phyloP scores from a whole-genome alignment of 1,284 basidiomycete genomes.

The Ceratobasidium sp. region DNA sequence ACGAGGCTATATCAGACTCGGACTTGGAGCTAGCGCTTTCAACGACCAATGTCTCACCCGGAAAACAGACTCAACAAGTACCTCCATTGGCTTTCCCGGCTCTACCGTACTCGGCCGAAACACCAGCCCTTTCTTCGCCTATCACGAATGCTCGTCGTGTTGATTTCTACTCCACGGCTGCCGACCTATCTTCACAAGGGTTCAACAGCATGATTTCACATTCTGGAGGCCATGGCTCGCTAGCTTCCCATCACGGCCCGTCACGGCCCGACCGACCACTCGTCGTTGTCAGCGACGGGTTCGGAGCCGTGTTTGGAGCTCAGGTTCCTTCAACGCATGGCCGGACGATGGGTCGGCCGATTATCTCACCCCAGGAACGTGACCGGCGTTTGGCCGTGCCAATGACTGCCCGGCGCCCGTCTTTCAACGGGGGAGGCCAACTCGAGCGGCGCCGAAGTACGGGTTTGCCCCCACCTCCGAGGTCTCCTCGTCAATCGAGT shows the following conservation, averaged over 20 bases:
- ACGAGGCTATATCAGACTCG: not conserved
- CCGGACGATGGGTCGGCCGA: conserved; percentile 21
- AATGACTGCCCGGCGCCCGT: not conserved
- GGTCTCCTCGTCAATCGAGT: conserved; percentile 36
- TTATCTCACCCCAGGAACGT: conserved; percentile 34
- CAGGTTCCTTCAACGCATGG: conserved; percentile 10
- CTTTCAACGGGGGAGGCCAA: not conserved
- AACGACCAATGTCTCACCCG: too few species aligned
- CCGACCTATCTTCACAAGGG: conserved; percentile 16
- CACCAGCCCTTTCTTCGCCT: not conserved
- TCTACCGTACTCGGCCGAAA: conserved; percentile 16
- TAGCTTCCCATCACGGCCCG: conserved; percentile 11
- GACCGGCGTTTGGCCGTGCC: conserved; percentile 11
- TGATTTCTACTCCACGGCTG: conserved; percentile 12
- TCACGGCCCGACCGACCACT: conserved; percentile 6
- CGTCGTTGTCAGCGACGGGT: conserved; percentile 25
- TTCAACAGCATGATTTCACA: conserved; percentile 4
- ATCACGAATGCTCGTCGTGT: not conserved
- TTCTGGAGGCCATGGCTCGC: conserved; percentile 4
- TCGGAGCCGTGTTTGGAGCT: conserved; percentile 36
- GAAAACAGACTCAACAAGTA: not conserved
- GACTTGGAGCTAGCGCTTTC: conserved; percentile 8
- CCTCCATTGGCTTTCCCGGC: not conserved
- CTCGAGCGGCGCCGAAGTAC: not conserved
- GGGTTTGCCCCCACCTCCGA: conserved; percentile 28